phyloP scores from a whole-genome alignment of 305 asterid genomes.

The Rubia peregrina region DNA sequence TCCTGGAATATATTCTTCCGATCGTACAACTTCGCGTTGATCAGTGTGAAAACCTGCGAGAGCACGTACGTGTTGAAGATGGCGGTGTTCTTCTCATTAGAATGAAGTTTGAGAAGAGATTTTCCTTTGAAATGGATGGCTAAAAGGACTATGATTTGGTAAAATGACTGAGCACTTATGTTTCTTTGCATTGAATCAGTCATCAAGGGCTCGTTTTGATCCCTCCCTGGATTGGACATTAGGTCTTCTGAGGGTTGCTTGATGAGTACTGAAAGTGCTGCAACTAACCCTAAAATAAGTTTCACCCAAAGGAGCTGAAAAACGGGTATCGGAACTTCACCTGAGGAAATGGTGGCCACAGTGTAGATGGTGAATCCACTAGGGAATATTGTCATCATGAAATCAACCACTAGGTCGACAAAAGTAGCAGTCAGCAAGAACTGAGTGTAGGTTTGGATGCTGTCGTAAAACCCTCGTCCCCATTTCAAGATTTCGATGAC shows the following conservation, averaged over 20 bases:
- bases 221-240: slow-evolving; percentile 12
- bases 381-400: slow-evolving; percentile 11
- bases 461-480: slow-evolving; percentile 16
- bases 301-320: slow-evolving; percentile 17
- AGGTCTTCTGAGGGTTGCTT: slow-evolving; percentile 16
- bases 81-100: slow-evolving; percentile 11
- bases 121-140: slow-evolving; percentile 11
- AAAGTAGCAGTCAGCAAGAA: slow-evolving; percentile 12
- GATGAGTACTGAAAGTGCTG: slow-evolving; percentile 4
- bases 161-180: slow-evolving; percentile 13
- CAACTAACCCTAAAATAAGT: slow-evolving; percentile 5
- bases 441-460: slow-evolving; percentile 10
- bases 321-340: slow-evolving; percentile 9
- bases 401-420: slow-evolving; percentile 10
- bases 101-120: neutral
- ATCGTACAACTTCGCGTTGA: slow-evolving; percentile 3
- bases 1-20: slow-evolving; percentile 4
- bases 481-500: slow-evolving; percentile 11
- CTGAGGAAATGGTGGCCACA: slow-evolving; percentile 6
- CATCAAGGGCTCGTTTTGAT: neutral
- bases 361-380: slow-evolving; percentile 3
- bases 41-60: slow-evolving; percentile 9
- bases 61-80: slow-evolving; percentile 13
- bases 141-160: slow-evolving; percentile 4
- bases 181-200: slow-evolving; percentile 2